Conservation (phyloP, 78 protist genomes). For the Tieghemostelium lacteum region DNA sequence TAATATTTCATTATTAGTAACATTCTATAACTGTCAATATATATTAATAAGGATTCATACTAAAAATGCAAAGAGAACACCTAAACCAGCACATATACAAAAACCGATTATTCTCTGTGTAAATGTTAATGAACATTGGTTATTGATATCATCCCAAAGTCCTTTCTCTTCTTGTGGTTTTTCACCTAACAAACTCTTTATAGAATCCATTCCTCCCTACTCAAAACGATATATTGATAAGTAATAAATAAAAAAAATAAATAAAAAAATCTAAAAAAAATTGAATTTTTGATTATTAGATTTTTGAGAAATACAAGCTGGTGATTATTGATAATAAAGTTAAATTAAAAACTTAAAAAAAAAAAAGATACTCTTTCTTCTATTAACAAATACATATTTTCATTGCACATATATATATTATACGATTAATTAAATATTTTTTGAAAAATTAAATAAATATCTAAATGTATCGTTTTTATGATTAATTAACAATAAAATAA, state of each 20-base stretch:
- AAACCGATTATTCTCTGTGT: slow-evolving; percentile 63
- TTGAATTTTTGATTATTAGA: neutral
- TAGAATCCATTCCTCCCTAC: slow-evolving; percentile 41
- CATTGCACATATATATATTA: too few relatives aligned
- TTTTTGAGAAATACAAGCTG: too few relatives aligned
- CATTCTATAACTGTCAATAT: neutral
- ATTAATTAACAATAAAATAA: too few relatives aligned
- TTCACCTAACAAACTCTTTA: slow-evolving; percentile 70
- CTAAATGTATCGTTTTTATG: too few relatives aligned
- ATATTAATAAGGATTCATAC: neutral
- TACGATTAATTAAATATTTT: too few relatives aligned
- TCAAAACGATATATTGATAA: neutral
- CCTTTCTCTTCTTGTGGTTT: slow-evolving; percentile 32
- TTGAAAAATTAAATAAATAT: too few relatives aligned
- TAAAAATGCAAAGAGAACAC: slow-evolving; percentile 64
- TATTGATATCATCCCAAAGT: slow-evolving; percentile 65
- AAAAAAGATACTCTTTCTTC: too few relatives aligned
- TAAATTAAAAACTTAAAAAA: too few relatives aligned
- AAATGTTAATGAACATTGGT: slow-evolving; percentile 71
- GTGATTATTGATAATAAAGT: too few relatives aligned
- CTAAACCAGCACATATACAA: slow-evolving; percentile 58
- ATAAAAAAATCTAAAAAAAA: too few relatives aligned
- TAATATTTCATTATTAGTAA: neutral
- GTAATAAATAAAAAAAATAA: neutral
- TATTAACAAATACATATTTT: too few relatives aligned